Percentiles rank a stretch among this genome's conserved stretches.
These are phyloP conservation scores for Chlamydomonas eustigma DNA, from an alignment of 139 green algal genomes.

Conservation along the genomic window DNA sequence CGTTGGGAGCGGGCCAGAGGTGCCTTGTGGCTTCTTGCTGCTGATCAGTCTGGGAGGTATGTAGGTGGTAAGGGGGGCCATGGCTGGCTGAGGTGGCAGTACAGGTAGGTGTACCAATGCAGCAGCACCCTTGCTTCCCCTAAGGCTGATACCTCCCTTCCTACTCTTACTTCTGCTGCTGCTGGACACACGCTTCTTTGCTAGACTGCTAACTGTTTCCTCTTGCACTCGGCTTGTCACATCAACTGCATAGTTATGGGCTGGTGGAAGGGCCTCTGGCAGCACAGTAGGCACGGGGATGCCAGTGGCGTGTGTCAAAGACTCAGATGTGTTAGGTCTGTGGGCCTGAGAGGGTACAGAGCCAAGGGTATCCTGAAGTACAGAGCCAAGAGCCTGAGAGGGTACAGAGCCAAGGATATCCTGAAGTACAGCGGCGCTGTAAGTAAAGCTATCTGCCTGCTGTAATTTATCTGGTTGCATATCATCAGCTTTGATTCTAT, in stretches of 20 bases:
- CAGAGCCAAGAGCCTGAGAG: background rate
- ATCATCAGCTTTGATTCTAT: no score
- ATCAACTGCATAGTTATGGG: background rate
- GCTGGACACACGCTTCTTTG: background rate
- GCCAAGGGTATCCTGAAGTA: background rate
- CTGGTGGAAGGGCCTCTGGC: background rate
- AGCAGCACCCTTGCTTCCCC: background rate
- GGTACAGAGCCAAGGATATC: background rate
- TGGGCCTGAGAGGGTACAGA: background rate
- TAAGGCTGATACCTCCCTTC: no score
- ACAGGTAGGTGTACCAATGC: conserved; percentile 12
- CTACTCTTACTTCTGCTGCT: no score
- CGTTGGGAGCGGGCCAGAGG: background rate
- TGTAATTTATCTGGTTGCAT: no score
- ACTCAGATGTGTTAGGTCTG: background rate
- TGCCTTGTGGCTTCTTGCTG: background rate
- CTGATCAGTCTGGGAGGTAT: background rate
- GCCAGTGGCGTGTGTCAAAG: background rate
- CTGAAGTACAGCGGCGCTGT: background rate
- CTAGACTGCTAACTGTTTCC: background rate
- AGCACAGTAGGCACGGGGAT: background rate
- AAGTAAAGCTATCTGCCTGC: no score
- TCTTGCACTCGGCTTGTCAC: background rate
- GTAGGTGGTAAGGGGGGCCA: conserved; percentile 8
- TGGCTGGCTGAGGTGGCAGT: background rate